These are phyloP conservation scores for Arabis hirsuta DNA, from an alignment of 345 rosid species.

Conservation along the genomic window DNA sequence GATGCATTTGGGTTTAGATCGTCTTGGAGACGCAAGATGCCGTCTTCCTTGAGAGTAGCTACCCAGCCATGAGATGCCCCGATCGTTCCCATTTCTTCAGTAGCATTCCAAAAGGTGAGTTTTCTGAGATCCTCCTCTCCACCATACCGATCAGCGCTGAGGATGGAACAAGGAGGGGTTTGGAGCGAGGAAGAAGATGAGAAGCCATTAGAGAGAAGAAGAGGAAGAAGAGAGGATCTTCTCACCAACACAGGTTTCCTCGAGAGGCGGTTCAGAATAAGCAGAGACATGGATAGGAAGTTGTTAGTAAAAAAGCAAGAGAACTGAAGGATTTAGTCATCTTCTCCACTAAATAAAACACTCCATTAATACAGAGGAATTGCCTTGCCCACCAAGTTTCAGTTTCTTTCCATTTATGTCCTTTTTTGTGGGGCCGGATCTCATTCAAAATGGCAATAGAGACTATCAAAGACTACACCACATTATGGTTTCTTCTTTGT, in stretches of 20 bases:
- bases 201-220: neutral
- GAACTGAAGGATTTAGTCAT: no score
- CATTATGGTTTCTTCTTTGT: no score
- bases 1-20: neutral
- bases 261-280: neutral
- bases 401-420: no score
- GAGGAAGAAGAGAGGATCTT: neutral
- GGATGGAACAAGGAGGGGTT: neutral
- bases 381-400: no score
- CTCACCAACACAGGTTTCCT: neutral
- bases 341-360: no score
- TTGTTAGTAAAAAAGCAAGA: no score
- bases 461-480: no score
- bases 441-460: no score
- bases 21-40: neutral
- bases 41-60: neutral
- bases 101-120: neutral
- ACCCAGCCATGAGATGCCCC: slow-evolving; percentile 2
- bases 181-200: slow-evolving; percentile 5
- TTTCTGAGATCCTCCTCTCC: neutral
- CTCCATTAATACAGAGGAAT: no score
- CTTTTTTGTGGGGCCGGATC: no score
- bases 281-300: neutral
- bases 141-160: no score
- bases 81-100: neutral